Evolutionary conservation across 108 stramenopile genomes (phyloP).

Genomic region (Phaeodactylum tricornutum): DNA sequence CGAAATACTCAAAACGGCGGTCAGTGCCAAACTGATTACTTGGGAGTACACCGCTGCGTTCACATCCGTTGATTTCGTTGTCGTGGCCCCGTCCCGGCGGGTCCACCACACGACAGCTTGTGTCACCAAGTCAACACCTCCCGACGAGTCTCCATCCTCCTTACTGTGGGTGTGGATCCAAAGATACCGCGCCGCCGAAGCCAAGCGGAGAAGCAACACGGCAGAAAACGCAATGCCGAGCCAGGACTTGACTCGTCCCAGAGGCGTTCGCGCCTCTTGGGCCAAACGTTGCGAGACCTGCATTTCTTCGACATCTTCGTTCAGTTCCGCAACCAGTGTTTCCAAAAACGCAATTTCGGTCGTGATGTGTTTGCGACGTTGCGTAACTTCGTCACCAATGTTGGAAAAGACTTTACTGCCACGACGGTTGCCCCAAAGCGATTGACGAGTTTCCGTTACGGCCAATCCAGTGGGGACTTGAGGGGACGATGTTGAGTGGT

Average conservation of each 20-base stretch:
- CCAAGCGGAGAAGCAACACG: slow-evolving; percentile 46
- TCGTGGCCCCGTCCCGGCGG: slow-evolving; percentile 49
- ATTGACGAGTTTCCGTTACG: no score
- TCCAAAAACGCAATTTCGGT: slow-evolving; percentile 56
- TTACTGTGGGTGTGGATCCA: slow-evolving; percentile 1
- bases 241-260: slow-evolving; percentile 29
- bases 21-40: slow-evolving; percentile 47
- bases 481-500: neutral
- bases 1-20: slow-evolving; percentile 47
- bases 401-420: slow-evolving; percentile 9
- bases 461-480: neutral
- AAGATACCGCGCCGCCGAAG: slow-evolving; percentile 25
- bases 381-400: slow-evolving; percentile 27
- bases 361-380: slow-evolving; percentile 26
- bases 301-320: slow-evolving; percentile 60
- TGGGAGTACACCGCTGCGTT: slow-evolving; percentile 45
- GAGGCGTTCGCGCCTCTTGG: slow-evolving; percentile 37
- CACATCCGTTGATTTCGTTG: slow-evolving; percentile 41
- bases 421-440: no score
- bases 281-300: slow-evolving; percentile 42
- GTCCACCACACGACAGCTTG: slow-evolving; percentile 42
- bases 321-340: slow-evolving; percentile 47
- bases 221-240: slow-evolving; percentile 55
- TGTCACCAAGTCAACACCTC: slow-evolving; percentile 41
- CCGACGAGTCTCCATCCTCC: neutral